Evolutionary conservation across 179 eudicot genomes (phyloP).

Genomic region (Corrigiola litoralis): DNA sequence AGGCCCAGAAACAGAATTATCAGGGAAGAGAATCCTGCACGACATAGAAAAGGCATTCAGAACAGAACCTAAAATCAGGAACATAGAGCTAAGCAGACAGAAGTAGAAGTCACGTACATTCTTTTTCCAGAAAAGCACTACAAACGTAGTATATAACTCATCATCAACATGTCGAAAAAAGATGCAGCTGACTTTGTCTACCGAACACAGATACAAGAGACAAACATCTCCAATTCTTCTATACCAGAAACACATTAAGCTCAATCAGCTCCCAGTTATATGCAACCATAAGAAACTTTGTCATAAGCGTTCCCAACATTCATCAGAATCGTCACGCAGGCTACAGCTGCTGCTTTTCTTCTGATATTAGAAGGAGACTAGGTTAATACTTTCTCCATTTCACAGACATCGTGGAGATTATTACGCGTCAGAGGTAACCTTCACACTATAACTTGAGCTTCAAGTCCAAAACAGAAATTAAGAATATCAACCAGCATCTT

Average conservation of each 20-base stretch:
- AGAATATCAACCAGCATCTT: conserved; percentile 25
- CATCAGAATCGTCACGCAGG: background rate
- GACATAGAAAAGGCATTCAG: background rate
- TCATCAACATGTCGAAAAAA: conserved; percentile 3
- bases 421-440: conserved; percentile 1
- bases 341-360: background rate
- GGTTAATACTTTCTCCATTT: background rate
- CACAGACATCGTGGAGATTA: too few relatives aligned
- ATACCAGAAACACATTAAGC: background rate
- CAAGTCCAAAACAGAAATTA: background rate
- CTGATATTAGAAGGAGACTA: background rate
- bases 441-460: background rate
- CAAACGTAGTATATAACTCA: background rate
- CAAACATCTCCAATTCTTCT: background rate
- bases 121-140: background rate
- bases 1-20: background rate
- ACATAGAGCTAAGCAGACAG: background rate
- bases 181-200: background rate
- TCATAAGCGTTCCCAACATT: background rate
- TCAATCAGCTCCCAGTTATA: background rate
- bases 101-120: background rate
- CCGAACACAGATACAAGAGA: background rate
- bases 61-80: background rate
- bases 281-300: background rate
- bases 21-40: conserved; percentile 1